Evolutionary conservation across 495 filamentous ascomycete genomes (phyloP).

Genomic region (Endocarpon pusillum): DNA sequence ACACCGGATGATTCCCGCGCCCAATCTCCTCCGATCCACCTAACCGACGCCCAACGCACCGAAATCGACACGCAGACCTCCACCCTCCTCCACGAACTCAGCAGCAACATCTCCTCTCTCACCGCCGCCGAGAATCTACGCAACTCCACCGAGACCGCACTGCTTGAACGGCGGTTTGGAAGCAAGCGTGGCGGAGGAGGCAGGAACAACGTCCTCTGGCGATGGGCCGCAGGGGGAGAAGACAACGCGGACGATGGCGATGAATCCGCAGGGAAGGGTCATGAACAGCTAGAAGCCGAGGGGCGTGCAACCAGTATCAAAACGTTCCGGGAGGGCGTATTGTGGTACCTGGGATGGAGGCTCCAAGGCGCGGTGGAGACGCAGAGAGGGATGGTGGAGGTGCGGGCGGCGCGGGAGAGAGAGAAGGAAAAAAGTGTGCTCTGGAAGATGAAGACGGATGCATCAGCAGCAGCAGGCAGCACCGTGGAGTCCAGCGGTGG

Average conservation of each 20-base stretch:
- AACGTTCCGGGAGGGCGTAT: constrained; percentile 56
- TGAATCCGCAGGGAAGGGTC: constrained; percentile 23
- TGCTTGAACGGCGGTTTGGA: constrained; percentile 54
- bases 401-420: constrained; percentile 59
- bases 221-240: constrained; percentile 55
- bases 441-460: constrained; percentile 48
- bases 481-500: constrained; percentile 1
- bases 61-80: constrained; percentile 74
- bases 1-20: constrained; percentile 12
- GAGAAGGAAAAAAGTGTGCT: constrained; percentile 81
- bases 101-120: constrained; percentile 55
- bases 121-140: constrained; percentile 69
- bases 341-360: constrained; percentile 61
- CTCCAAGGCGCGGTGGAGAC: constrained; percentile 58
- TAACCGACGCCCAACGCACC: constrained; percentile 55
- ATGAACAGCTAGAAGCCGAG: constrained; percentile 55
- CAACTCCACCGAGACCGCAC: constrained; percentile 45
- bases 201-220: constrained; percentile 21
- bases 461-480: constrained; percentile 3
- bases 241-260: constrained; percentile 16
- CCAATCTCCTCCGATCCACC: constrained; percentile 21
- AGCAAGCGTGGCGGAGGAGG: constrained; percentile 13
- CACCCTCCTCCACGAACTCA: constrained; percentile 64
- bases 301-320: constrained; percentile 39
- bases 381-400: constrained; percentile 84